Evolutionary conservation across 1,284 basidiomycete genomes (phyloP), one percentile per base, ranked within the genome.

Genomic region (Puccinia horiana): DNA sequence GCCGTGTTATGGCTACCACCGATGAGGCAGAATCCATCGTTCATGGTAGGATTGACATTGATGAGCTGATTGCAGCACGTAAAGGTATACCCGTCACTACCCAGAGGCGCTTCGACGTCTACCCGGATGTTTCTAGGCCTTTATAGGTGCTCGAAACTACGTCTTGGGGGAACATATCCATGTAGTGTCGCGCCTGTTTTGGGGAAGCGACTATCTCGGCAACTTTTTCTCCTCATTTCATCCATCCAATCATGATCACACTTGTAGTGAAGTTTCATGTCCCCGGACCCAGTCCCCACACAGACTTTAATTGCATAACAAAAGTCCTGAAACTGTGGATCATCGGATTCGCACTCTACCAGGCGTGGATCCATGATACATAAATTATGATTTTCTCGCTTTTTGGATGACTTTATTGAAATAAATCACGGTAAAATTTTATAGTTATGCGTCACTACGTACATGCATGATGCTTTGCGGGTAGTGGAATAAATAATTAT

Each of bases 51-150:
- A 93, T 98, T 82, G 93, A 96, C 85, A 91, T 94, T 9, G 88
- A 91, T 83, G 86, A 89, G 72, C 89, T 95, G 84, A 86, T 90
- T 56, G 91, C 91, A 6, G 92, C 94, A 12, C 90, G 95, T 58
- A 89, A 90, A 78, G 93, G 93, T 18, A 93, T 96, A 81, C 95
- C 95, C 18, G 93, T 98, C 26, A 95, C 93, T 0, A 90, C 89
- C 32, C 96, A 98, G 87, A 88, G 95, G 82, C 90, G 95, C 81
- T 97, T 96, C 86, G 95, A 96, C 87, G 93, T 96, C 76, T 98
- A 97, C 86, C 88, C 90, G 5, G 92, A 96, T 86, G 91, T 96
- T 58, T 47, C 73, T 26, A 49, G 42, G 35, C 63, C 16, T 35
- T 3, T 76, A 5, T 56, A 76, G 29, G 49, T 49, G 20, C 32